phyloP scores from a whole-genome alignment of 805 yeast genomes.

The Myxozyma nipponensis region DNA sequence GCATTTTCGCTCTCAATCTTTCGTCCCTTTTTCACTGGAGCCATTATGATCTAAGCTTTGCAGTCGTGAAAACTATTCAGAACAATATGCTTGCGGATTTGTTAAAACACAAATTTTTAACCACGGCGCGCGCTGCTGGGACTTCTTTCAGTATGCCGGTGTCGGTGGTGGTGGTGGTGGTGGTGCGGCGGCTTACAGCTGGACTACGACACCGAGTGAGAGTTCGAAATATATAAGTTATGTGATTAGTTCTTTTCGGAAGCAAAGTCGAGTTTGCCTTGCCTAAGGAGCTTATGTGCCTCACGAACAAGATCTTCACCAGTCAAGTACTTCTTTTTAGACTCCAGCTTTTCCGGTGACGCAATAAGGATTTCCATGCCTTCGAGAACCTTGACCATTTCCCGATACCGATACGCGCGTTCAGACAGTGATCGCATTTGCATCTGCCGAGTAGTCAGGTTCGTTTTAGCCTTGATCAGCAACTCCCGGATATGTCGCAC shows the following conservation, averaged over 20 bases:
- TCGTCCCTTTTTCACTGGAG: not conserved
- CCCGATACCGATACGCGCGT: slow-evolving; percentile 57
- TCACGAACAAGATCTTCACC: not conserved
- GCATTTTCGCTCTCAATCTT: slow-evolving; percentile 31
- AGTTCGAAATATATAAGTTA: no score
- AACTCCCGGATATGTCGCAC: slow-evolving; percentile 48
- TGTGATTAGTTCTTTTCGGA: no score
- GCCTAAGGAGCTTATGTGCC: not conserved
- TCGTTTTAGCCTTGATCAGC: slow-evolving; percentile 48
- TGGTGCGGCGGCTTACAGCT: no score
- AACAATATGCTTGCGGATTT: no score
- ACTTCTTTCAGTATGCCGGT: no score
- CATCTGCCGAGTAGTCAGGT: slow-evolving; percentile 53
- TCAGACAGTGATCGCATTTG: slow-evolving; percentile 61
- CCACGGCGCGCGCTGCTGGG: no score
- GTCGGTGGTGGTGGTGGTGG: no score
- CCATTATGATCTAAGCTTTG: no score
- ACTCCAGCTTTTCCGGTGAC: slow-evolving; percentile 63
- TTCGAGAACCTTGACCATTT: slow-evolving; percentile 66
- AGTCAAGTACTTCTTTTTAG: slow-evolving; percentile 17
- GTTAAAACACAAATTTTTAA: no score
- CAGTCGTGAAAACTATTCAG: no score
- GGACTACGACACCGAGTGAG: no score
- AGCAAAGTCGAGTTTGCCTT: not conserved
- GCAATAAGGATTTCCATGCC: slow-evolving; percentile 58